Evolutionary conservation across 2,329 filamentous ascomycete genomes (phyloP).

Genomic region (Emergomyces africanus): DNA sequence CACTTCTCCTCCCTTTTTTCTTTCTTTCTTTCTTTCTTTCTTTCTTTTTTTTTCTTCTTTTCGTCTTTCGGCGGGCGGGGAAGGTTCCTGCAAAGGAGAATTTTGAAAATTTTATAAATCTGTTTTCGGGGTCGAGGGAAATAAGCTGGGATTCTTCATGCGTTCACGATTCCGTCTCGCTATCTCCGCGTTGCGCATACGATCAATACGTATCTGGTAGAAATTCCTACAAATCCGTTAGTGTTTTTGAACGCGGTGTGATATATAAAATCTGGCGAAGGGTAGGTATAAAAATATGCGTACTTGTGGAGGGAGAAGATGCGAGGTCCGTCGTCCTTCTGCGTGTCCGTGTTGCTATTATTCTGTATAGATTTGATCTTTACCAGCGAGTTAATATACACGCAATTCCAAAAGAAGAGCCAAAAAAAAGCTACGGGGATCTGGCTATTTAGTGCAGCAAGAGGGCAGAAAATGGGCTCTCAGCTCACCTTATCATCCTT

Average conservation of each 20-base stretch:
- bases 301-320: constrained; percentile 77
- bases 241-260: not conserved
- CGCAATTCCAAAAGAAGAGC: not conserved
- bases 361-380: constrained; percentile 38
- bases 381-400: not conserved
- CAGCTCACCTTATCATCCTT: constrained; percentile 41
- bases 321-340: constrained; percentile 49
- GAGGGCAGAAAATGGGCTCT: constrained; percentile 1
- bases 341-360: constrained; percentile 22
- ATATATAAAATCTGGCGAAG: not conserved
- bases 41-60: too few species aligned
- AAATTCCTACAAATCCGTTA: constrained; percentile 48
- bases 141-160: constrained; percentile 62
- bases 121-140: constrained; percentile 70
- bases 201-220: constrained; percentile 71
- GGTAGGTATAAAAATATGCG: constrained; percentile 27
- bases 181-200: constrained; percentile 62
- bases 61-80: too few species aligned
- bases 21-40: too few species aligned
- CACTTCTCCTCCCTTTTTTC: too few species aligned
- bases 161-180: constrained; percentile 73
- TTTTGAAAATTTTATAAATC: constrained; percentile 17
- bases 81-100: too few species aligned
- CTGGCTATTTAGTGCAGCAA: constrained; percentile 11
- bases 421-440: not conserved